Conservation (phyloP, 176 grass and related monocot genomes). For the Tillandsia fasciculata region DNA sequence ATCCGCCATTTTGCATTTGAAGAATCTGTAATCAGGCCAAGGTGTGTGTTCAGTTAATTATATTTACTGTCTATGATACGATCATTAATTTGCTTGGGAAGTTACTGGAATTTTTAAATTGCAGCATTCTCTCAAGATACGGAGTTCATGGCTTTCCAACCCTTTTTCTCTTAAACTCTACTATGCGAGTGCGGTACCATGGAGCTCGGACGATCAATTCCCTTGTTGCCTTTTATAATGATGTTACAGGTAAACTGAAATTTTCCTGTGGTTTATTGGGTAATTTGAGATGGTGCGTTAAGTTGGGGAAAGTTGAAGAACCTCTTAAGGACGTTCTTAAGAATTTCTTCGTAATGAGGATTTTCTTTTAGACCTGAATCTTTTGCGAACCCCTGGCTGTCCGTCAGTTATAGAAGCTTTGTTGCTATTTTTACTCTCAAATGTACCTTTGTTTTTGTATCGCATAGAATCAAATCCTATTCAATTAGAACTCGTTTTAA, state of each 20-base stretch:
- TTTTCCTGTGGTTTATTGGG: background rate
- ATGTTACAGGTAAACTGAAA: slow-evolving; percentile 53
- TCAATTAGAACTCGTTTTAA: too few relatives aligned
- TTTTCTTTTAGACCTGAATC: too few relatives aligned
- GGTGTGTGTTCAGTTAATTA: slow-evolving; percentile 24
- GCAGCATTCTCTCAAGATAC: slow-evolving; percentile 90
- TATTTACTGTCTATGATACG: background rate
- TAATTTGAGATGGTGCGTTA: background rate
- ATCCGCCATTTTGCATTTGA: slow-evolving; percentile 26
- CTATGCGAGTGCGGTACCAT: slow-evolving; percentile 80
- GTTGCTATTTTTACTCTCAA: too few relatives aligned
- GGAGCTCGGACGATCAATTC: slow-evolving; percentile 59
- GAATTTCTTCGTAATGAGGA: too few relatives aligned
- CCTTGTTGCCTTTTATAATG: slow-evolving; percentile 69
- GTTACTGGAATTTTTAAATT: slow-evolving; percentile 16
- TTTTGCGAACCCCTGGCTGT: too few relatives aligned
- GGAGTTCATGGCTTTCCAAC: slow-evolving; percentile 96
- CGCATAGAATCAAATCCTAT: too few relatives aligned
- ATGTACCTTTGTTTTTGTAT: too few relatives aligned
- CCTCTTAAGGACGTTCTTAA: too few relatives aligned
- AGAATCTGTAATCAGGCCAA: slow-evolving; percentile 45
- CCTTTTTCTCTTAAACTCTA: slow-evolving; percentile 85
- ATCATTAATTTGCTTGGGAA: slow-evolving; percentile 14
- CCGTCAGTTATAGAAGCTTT: too few relatives aligned
- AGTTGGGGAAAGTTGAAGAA: background rate